Conservation (phyloP, 1,284 basidiomycete species). For the Ganoderma sinense region DNA sequence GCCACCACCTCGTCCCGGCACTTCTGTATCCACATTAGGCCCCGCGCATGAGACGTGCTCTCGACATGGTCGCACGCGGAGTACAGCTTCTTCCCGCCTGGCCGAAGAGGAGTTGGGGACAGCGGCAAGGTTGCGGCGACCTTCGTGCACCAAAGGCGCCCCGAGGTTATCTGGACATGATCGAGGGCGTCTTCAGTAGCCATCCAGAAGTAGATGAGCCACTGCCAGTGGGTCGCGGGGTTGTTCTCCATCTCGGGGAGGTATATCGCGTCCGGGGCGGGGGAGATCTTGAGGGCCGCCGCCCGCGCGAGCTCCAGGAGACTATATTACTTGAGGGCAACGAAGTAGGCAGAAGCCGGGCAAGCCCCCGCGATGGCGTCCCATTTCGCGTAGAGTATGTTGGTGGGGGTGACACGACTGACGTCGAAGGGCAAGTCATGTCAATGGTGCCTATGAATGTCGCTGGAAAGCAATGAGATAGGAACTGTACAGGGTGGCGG, state of each 20-base stretch:
- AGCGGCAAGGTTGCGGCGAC: not conserved
- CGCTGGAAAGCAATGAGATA: too few relatives aligned
- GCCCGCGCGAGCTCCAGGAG: slow-evolving; percentile 18
- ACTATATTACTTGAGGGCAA: slow-evolving; percentile 13
- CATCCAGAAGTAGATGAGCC: not conserved
- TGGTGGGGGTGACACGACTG: too few relatives aligned
- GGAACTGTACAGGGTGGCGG: too few relatives aligned
- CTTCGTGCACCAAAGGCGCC: not conserved
- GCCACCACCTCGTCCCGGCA: not conserved
- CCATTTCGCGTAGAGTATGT: slow-evolving; percentile 13
- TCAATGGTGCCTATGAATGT: too few relatives aligned
- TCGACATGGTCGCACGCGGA: not conserved
- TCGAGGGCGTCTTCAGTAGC: not conserved
- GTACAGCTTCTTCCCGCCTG: not conserved
- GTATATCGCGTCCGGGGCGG: not conserved
- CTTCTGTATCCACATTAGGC: not conserved
- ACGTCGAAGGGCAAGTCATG: too few relatives aligned
- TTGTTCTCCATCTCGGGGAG: slow-evolving; percentile 3
- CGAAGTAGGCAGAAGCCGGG: slow-evolving; percentile 26
- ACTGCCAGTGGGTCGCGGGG: not conserved
- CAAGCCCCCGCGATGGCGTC: not conserved
- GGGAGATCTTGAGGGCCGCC: slow-evolving; percentile 20
- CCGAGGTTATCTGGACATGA: not conserved
- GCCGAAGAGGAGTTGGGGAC: not conserved
- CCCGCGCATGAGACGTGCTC: not conserved